These are phyloP conservation scores for Setaria italica DNA, from an alignment of 202 grass and related monocot species.

Conservation along the genomic window DNA sequence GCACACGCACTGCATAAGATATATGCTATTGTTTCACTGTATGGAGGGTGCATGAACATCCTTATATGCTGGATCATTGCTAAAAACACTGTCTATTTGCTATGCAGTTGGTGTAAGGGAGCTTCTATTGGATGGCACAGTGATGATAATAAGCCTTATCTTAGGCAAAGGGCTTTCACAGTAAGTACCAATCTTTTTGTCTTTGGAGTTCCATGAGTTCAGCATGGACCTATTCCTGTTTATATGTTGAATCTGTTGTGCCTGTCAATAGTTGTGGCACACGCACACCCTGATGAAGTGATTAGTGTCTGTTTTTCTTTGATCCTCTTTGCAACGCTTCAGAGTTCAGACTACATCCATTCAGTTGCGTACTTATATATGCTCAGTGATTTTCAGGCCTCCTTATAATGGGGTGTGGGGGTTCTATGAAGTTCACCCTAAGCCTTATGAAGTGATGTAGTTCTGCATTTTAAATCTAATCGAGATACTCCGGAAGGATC, in stretches of 20 bases:
- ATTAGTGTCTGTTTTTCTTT: neutral
- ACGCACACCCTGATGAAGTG: neutral
- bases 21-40: neutral
- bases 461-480: too few relatives aligned
- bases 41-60: neutral
- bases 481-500: too few relatives aligned
- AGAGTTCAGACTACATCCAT: neutral
- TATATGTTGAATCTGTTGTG: neutral
- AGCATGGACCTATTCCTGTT: neutral
- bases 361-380: too few relatives aligned
- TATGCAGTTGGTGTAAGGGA: conserved; percentile 90
- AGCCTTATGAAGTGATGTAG: too few relatives aligned
- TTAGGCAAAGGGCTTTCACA: conserved; percentile 86
- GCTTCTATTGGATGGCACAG: conserved; percentile 93
- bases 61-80: neutral
- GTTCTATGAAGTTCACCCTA: too few relatives aligned
- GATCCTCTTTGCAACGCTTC: neutral
- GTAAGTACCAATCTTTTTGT: conserved; percentile 40
- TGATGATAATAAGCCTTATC: conserved; percentile 93
- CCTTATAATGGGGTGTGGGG: too few relatives aligned
- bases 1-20: neutral
- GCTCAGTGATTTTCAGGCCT: too few relatives aligned
- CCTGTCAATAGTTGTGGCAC: neutral
- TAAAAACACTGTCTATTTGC: conserved; percentile 27
- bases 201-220: neutral